phyloP scores from a whole-genome alignment of 2,329 filamentous ascomycete species.

The Fusarium hainanense region DNA sequence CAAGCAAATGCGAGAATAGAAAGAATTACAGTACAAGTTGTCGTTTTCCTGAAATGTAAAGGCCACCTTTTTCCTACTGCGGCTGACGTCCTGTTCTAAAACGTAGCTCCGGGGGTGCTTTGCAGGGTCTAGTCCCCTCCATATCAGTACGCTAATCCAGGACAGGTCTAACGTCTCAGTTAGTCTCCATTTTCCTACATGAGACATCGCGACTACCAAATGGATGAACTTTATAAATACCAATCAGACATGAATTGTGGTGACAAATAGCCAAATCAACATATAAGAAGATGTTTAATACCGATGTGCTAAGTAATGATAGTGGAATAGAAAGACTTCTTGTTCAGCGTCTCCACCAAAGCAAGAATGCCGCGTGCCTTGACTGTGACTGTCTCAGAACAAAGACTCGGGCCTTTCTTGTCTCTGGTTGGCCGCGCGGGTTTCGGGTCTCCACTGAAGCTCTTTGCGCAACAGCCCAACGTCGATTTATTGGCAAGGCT shows the following conservation, averaged over 20 bases:
- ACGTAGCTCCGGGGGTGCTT: slow-evolving; percentile 27
- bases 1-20: slow-evolving; percentile 30
- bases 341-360: neutral
- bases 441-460: slow-evolving; percentile 18
- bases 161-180: slow-evolving; percentile 5
- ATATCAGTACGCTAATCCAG: slow-evolving; percentile 21
- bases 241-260: neutral
- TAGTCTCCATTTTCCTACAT: neutral
- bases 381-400: neutral
- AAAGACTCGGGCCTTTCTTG: slow-evolving; percentile 8
- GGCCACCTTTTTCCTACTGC: slow-evolving; percentile 43
- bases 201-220: neutral
- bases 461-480: slow-evolving; percentile 37
- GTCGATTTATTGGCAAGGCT: slow-evolving; percentile 39
- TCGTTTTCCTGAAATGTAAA: slow-evolving; percentile 28
- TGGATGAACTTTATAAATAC: slow-evolving; percentile 1
- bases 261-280: neutral
- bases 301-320: accelerated
- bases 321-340: neutral
- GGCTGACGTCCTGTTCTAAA: slow-evolving; percentile 38
- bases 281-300: neutral
- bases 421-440: slow-evolving; percentile 13
- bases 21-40: slow-evolving; percentile 27
- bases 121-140: slow-evolving; percentile 26
- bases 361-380: neutral